Evolutionary conservation across 345 rosid genomes (phyloP), one percentile per base, ranked within the genome.

Genomic region (Populus alba): DNA sequence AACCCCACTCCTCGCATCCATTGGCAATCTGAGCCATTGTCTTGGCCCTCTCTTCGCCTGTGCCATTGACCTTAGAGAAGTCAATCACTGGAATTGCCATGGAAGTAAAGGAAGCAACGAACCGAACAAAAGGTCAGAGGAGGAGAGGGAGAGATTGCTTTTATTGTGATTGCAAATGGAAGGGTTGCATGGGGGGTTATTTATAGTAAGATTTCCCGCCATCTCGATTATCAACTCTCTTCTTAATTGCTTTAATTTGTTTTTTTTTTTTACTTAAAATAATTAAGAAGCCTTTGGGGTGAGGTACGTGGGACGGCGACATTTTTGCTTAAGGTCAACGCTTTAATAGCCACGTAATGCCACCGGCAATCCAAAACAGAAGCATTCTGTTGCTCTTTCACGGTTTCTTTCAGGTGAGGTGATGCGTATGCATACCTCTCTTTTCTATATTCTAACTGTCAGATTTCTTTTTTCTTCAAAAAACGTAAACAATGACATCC

Each of bases 11-110:
- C 78, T 92, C 88, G 17, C 97, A 92, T 27, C 90, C 90, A 79
- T 80, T 87, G 38, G 97, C 97, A 49, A 95, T 90, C 77, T 85
- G 86, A 76, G 91, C 95, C 71, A 92, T 77, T 5, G 92, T 86
- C 41, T 81, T 81, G 61, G 90, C 89, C 76, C 93, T 89, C 57
- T 91, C 93, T 77, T 87, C 92, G 11, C 90, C 91, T 11, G 20
- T 63, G 5, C 79, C 81, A 62, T 89, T 83, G 83, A 95, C 85
- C 87, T 91, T 87, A 8, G 95, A 91, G 89, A 92, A 95, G 87
- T 95, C 97, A 22, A 92, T 88, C 77, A 95, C 97, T 1, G 97
- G 98, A 90, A 95, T 85, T 27, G 90, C 97, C 98, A 95, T 95
- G 81, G 53, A 8, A 68, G 47, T 25, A 31, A 37, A 78, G 51